Conservation (phyloP, 83 land plant species). For the Isoetes engelmannii region DNA sequence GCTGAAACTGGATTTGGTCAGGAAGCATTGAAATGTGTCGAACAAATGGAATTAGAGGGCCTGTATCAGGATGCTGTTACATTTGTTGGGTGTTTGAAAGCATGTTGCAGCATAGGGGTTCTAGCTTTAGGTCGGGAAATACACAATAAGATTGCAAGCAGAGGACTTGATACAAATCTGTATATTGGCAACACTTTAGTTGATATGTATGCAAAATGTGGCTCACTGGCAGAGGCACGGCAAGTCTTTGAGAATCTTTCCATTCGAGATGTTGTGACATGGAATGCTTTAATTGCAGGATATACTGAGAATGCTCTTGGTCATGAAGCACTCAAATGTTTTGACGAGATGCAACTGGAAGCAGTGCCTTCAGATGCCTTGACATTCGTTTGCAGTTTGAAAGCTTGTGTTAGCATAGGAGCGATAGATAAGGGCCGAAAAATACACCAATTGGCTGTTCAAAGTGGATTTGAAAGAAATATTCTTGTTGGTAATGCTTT, state of each 20-base stretch:
- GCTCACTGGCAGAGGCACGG: slow-evolving; percentile 11
- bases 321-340: slow-evolving; percentile 14
- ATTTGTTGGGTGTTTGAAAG: slow-evolving; percentile 20
- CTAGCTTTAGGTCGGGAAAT: slow-evolving; percentile 14
- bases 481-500: slow-evolving; percentile 18
- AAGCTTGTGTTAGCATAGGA: slow-evolving; percentile 20
- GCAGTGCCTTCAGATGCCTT: slow-evolving; percentile 9
- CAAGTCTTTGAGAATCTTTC: slow-evolving; percentile 16
- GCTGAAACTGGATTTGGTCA: slow-evolving; percentile 19
- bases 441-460: slow-evolving; percentile 1
- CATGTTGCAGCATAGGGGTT: slow-evolving; percentile 17
- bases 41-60: slow-evolving; percentile 4
- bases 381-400: slow-evolving; percentile 19
- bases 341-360: slow-evolving; percentile 10
- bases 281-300: slow-evolving; percentile 27
- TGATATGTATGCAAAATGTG: slow-evolving; percentile 31
- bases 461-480: slow-evolving; percentile 7
- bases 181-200: slow-evolving; percentile 19
- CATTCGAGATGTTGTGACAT: slow-evolving; percentile 13
- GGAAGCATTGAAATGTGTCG: slow-evolving; percentile 14
- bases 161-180: slow-evolving; percentile 12
- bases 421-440: slow-evolving; percentile 12
- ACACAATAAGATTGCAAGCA: slow-evolving; percentile 7
- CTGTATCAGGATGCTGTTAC: slow-evolving; percentile 16
- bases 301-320: slow-evolving; percentile 18